Conservation (phyloP, 1,284 basidiomycete genomes). For the Ceratobasidium sp. region DNA sequence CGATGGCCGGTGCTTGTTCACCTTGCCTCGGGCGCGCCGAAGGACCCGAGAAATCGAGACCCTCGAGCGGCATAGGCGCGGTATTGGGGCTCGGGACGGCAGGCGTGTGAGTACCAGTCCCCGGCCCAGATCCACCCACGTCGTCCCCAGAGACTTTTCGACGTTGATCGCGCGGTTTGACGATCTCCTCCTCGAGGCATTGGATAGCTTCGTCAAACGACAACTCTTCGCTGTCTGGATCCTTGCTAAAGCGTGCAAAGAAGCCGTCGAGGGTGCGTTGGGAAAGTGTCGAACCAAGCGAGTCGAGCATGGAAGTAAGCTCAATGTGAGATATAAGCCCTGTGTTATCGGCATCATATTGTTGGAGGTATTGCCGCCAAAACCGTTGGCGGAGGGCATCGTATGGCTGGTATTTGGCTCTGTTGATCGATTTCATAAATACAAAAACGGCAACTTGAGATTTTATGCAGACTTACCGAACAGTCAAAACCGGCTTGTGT, state of each 20-base stretch:
- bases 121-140: slow-evolving; percentile 1
- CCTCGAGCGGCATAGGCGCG: slow-evolving; percentile 46
- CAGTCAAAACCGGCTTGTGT: slow-evolving; percentile 71
- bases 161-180: slow-evolving; percentile 78
- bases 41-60: slow-evolving; percentile 54
- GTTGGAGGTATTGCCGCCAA: slow-evolving; percentile 90
- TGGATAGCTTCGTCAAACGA: slow-evolving; percentile 83
- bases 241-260: slow-evolving; percentile 80
- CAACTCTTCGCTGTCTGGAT: slow-evolving; percentile 78
- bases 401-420: slow-evolving; percentile 96
- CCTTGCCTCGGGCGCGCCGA: slow-evolving; percentile 56
- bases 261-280: slow-evolving; percentile 83
- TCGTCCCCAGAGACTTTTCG: slow-evolving; percentile 58
- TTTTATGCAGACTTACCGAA: slow-evolving; percentile 66
- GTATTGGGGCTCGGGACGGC: slow-evolving; percentile 32
- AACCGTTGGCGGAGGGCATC: slow-evolving; percentile 90
- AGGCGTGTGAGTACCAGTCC: slow-evolving; percentile 46
- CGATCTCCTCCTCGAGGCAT: slow-evolving; percentile 85
- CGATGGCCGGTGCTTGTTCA: slow-evolving; percentile 59
- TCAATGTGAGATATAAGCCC: slow-evolving; percentile 86
- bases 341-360: slow-evolving; percentile 93
- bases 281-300: slow-evolving; percentile 93
- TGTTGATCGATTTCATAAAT: slow-evolving; percentile 55
- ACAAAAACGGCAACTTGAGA: not conserved
- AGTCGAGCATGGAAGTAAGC: slow-evolving; percentile 96